Percentiles rank a stretch among this genome's conserved stretches.
Conservation (phyloP, 1,284 basidiomycete genomes). For the Trametes versicolor region DNA sequence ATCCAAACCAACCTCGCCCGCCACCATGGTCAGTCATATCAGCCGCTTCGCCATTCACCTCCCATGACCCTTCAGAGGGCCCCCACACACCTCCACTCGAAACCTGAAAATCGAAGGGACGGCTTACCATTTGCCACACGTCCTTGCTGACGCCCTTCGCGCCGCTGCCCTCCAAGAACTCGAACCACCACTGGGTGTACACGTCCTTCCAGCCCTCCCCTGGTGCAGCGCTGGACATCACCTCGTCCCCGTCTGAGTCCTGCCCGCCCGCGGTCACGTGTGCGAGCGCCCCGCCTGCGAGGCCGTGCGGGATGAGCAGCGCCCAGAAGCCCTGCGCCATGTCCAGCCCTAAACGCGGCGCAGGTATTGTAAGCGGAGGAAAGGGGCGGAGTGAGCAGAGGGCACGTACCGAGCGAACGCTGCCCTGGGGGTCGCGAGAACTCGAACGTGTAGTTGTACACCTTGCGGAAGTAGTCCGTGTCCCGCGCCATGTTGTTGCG, state of each 20-base stretch:
- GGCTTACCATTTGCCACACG: constrained; percentile 88
- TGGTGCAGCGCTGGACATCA: constrained; percentile 27
- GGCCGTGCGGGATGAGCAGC: constrained; percentile 83
- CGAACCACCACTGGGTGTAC: constrained; percentile 86
- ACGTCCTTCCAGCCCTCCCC: constrained; percentile 69
- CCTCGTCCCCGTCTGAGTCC: constrained; percentile 59
- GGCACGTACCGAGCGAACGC: constrained; percentile 69
- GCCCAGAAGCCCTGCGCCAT: constrained; percentile 88
- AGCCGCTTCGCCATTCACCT: not conserved
- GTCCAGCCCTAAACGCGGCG: constrained; percentile 61
- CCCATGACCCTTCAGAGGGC: not conserved
- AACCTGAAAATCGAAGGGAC: not conserved
- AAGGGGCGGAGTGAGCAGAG: not conserved
- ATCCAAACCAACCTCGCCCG: too few species aligned
- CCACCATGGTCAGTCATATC: too few species aligned
- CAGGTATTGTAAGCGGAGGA: not conserved
- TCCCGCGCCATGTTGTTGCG: constrained; percentile 74
- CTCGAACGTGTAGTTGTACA: constrained; percentile 91
- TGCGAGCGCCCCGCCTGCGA: constrained; percentile 75
- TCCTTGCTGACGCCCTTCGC: constrained; percentile 92
- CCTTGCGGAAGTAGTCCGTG: constrained; percentile 82
- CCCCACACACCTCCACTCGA: not conserved
- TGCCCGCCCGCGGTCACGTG: constrained; percentile 50
- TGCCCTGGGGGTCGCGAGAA: constrained; percentile 85
- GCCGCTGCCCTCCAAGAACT: constrained; percentile 78